A percentile compares a stretch with the other conserved stretches of the same genome.
Evolutionary conservation across 2,329 filamentous ascomycete genomes (phyloP).

Genomic region (Colletotrichum sp.): DNA sequence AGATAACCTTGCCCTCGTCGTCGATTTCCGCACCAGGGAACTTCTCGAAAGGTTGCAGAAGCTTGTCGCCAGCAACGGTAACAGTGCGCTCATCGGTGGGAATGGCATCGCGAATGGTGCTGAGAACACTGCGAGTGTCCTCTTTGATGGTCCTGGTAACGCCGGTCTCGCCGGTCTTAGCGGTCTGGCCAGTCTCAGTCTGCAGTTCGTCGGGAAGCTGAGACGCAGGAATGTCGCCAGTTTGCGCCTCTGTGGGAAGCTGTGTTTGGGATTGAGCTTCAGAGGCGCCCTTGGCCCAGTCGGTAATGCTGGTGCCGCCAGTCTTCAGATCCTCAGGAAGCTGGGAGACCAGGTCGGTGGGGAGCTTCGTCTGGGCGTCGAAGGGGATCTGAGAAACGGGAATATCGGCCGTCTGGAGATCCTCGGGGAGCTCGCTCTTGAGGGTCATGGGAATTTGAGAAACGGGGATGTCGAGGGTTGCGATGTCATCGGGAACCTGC

Average conservation of each 20-base stretch:
- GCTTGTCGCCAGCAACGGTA: slow-evolving; percentile 13
- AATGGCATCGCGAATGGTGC: slow-evolving; percentile 12
- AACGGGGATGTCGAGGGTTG: slow-evolving; percentile 7
- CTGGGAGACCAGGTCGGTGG: background rate
- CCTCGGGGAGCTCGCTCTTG: slow-evolving; percentile 20
- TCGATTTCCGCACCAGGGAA: slow-evolving; percentile 38
- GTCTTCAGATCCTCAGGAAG: background rate
- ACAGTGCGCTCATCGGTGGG: slow-evolving; percentile 12
- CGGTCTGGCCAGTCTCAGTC: background rate
- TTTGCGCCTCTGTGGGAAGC: background rate
- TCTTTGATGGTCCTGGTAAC: slow-evolving; percentile 11
- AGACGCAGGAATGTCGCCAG: background rate
- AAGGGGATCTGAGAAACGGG: slow-evolving; percentile 14
- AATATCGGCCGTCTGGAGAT: slow-evolving; percentile 17
- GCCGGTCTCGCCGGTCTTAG: background rate
- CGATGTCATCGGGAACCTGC: background rate
- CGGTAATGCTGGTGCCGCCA: background rate
- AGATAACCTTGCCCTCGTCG: slow-evolving; percentile 40
- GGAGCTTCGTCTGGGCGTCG: slow-evolving; percentile 10
- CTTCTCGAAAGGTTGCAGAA: slow-evolving; percentile 35
- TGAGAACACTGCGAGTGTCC: slow-evolving; percentile 3
- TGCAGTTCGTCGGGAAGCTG: background rate
- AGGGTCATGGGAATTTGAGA: slow-evolving; percentile 9
- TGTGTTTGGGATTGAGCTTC: background rate
- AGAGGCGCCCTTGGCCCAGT: background rate